A percentile compares a stretch with the other conserved stretches of the same genome.
Evolutionary conservation across 1,284 basidiomycete species (phyloP).

Genomic region (Rhodotorula sp.): DNA sequence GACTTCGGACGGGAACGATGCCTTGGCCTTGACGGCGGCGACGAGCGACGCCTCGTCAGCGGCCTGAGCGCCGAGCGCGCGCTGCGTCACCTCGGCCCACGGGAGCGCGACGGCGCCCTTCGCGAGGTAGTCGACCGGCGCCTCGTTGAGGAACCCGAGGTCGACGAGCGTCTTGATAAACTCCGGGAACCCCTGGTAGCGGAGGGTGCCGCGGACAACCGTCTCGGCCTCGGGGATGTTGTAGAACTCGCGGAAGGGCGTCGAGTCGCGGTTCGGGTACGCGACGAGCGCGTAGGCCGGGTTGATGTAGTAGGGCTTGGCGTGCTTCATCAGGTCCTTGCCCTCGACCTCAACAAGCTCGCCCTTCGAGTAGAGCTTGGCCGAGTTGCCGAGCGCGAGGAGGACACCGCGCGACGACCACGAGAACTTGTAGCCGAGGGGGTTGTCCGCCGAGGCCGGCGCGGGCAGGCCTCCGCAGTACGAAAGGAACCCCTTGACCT

Average conservation of each 20-base stretch:
- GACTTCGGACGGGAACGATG: constrained; percentile 68
- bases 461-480: constrained; percentile 97
- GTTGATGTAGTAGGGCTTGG: constrained; percentile 92
- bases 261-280: constrained; percentile 96
- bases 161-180: constrained; percentile 87
- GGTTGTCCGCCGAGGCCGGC: constrained; percentile 85
- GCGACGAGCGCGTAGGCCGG: constrained; percentile 82
- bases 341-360: constrained; percentile 65
- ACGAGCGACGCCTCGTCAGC: constrained; percentile 73
- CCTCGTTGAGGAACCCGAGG: constrained; percentile 82
- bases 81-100: constrained; percentile 78
- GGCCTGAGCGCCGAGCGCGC: constrained; percentile 71
- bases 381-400: constrained; percentile 89
- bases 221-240: constrained; percentile 92
- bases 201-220: constrained; percentile 86
- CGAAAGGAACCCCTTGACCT: constrained; percentile 92
- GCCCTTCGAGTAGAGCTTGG: constrained; percentile 73
- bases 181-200: constrained; percentile 98
- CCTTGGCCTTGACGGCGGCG: constrained; percentile 68
- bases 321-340: constrained; percentile 77
- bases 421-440: constrained; percentile 98
- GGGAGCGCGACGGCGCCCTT: constrained; percentile 63
- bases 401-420: constrained; percentile 98
- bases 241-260: constrained; percentile 80
- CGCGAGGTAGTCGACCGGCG: constrained; percentile 72